phyloP scores from a whole-genome alignment of 768 basidiomycete genomes.

The Candolleomyces eurysporus region DNA sequence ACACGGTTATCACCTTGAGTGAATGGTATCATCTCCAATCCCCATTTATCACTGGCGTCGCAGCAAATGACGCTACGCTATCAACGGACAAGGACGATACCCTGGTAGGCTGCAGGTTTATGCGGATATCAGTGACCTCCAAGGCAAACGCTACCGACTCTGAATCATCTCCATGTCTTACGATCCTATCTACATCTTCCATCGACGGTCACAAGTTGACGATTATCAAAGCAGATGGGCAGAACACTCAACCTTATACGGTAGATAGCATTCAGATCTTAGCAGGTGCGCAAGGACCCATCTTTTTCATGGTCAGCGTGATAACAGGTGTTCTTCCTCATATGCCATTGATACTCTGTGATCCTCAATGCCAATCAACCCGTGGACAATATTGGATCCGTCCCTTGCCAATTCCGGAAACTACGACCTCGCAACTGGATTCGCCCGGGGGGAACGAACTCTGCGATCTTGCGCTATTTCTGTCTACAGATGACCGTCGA shows the following conservation, averaged over 20 bases:
- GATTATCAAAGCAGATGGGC: constrained; percentile 42
- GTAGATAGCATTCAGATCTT: constrained; percentile 43
- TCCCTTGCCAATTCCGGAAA: constrained; percentile 22
- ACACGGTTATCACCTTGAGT: constrained; percentile 47
- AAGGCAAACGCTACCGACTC: constrained; percentile 49
- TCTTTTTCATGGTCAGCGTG: background rate
- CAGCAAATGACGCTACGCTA: constrained; percentile 40
- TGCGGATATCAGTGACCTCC: constrained; percentile 42
- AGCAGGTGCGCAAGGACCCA: constrained; percentile 15
- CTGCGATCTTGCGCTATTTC: constrained; percentile 43
- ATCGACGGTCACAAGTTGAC: constrained; percentile 40
- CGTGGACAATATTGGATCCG: constrained; percentile 45
- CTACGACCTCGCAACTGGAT: constrained; percentile 16
- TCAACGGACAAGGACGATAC: constrained; percentile 53
- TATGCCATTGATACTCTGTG: constrained; percentile 37
- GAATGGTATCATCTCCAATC: constrained; percentile 46
- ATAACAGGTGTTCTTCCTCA: background rate
- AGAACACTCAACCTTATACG: constrained; percentile 26
- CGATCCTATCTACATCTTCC: constrained; percentile 40
- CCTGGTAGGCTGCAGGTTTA: constrained; percentile 34
- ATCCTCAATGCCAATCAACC: constrained; percentile 38
- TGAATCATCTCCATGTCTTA: constrained; percentile 53
- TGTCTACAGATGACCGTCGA: constrained; percentile 31
- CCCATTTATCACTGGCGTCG: constrained; percentile 15
- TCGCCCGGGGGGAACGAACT: constrained; percentile 34